A percentile compares a stretch with the other conserved stretches of the same genome.
Conservation (phyloP, 2,329 filamentous ascomycete species). For the Fusarium sp. region DNA sequence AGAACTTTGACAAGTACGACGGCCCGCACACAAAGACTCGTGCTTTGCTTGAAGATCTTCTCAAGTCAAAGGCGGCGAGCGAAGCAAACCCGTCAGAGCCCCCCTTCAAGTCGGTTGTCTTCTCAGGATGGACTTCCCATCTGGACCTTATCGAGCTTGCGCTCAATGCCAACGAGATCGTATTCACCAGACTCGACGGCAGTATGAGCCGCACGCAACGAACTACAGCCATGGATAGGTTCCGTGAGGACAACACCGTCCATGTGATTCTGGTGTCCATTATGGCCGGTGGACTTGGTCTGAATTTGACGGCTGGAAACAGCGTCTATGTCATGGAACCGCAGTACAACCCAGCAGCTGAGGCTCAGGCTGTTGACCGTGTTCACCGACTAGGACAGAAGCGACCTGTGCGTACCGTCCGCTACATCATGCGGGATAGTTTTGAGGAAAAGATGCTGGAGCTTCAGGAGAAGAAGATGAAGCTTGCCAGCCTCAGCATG, state of each 20-base stretch:
- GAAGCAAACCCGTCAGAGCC: slow-evolving; percentile 71
- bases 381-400: slow-evolving; percentile 93
- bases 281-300: slow-evolving; percentile 88
- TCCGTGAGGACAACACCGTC: slow-evolving; percentile 78
- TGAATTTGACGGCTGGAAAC: slow-evolving; percentile 89
- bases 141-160: slow-evolving; percentile 92
- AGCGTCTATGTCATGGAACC: slow-evolving; percentile 98
- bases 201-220: slow-evolving; percentile 84
- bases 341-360: slow-evolving; percentile 95
- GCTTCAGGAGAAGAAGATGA: slow-evolving; percentile 92
- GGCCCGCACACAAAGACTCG: slow-evolving; percentile 94
- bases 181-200: slow-evolving; percentile 87
- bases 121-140: slow-evolving; percentile 96
- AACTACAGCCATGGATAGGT: slow-evolving; percentile 79
- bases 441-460: slow-evolving; percentile 95
- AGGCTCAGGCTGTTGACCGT: slow-evolving; percentile 93
- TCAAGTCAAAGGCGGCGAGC: slow-evolving; percentile 73
- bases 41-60: slow-evolving; percentile 81
- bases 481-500: slow-evolving; percentile 89
- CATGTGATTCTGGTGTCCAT: slow-evolving; percentile 92
- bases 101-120: slow-evolving; percentile 92
- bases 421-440: slow-evolving; percentile 89
- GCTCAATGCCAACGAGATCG: slow-evolving; percentile 74
- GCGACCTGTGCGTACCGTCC: slow-evolving; percentile 85
- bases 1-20: slow-evolving; percentile 77